Evolutionary conservation across 768 basidiomycete genomes (phyloP).

Genomic region (Lanmaoa pseudosensibilis): DNA sequence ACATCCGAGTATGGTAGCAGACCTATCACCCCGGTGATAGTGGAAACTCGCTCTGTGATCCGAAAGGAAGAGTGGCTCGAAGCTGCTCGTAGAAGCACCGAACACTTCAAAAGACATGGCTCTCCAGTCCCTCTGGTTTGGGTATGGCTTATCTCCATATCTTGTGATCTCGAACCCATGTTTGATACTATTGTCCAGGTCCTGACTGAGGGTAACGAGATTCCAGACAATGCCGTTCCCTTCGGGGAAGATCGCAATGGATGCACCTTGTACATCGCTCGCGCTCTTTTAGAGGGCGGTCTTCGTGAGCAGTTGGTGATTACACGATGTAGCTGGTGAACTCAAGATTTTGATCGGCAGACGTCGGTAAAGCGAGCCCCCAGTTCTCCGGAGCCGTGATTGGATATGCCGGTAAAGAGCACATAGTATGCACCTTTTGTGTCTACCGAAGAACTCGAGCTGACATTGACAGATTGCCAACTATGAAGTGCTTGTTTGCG

Average conservation of each 20-base stretch:
- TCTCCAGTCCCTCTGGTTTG: slow-evolving; percentile 35
- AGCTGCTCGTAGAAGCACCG: slow-evolving; percentile 31
- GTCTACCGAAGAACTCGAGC: neutral
- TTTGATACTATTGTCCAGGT: slow-evolving; percentile 13
- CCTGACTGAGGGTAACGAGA: slow-evolving; percentile 30
- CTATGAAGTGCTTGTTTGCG: slow-evolving; percentile 37
- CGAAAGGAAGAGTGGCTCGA: slow-evolving; percentile 32
- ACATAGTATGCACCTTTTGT: slow-evolving; percentile 21
- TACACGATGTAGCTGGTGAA: neutral
- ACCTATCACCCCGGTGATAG: slow-evolving; percentile 11
- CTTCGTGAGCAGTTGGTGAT: slow-evolving; percentile 25
- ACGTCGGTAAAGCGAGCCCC: slow-evolving; percentile 36
- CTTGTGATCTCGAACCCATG: neutral
- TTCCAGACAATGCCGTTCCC: slow-evolving; percentile 36
- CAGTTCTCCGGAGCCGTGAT: slow-evolving; percentile 35
- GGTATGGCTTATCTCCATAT: slow-evolving; percentile 14
- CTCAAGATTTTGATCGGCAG: slow-evolving; percentile 14
- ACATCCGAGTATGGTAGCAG: slow-evolving; percentile 18
- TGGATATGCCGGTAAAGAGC: slow-evolving; percentile 36
- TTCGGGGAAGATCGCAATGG: slow-evolving; percentile 35
- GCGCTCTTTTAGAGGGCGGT: slow-evolving; percentile 32
- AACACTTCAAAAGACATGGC: slow-evolving; percentile 28
- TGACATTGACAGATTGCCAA: slow-evolving; percentile 24
- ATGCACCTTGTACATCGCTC: slow-evolving; percentile 28
- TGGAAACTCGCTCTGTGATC: slow-evolving; percentile 16